Evolutionary conservation across 495 filamentous ascomycete species (phyloP).

Genomic region (Neurospora tetrasperma): DNA sequence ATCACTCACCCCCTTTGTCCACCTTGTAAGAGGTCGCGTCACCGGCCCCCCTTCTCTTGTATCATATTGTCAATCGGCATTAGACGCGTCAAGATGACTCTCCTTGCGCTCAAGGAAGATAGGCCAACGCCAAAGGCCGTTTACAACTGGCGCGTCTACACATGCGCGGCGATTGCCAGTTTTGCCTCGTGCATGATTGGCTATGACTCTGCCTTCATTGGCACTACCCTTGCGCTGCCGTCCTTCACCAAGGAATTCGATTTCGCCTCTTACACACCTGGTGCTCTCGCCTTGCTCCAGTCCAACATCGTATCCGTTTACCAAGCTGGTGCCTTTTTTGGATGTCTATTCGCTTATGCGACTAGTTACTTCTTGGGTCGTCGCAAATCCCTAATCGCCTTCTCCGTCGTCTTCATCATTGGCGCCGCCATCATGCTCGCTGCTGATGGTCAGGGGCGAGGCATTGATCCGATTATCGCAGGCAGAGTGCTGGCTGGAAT

Average conservation of each 20-base stretch:
- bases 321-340: conserved; percentile 60
- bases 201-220: conserved; percentile 63
- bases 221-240: conserved; percentile 51
- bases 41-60: neutral
- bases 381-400: conserved; percentile 43
- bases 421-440: conserved; percentile 56
- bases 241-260: conserved; percentile 52
- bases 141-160: conserved; percentile 69
- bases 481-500: conserved; percentile 45
- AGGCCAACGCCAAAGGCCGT: conserved; percentile 53
- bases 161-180: conserved; percentile 49
- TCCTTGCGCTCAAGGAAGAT: conserved; percentile 53
- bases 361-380: conserved; percentile 49
- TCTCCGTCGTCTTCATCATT: conserved; percentile 47
- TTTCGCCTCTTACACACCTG: conserved; percentile 31
- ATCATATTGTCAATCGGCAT: neutral
- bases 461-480: conserved; percentile 50
- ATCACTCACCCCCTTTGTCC: neutral
- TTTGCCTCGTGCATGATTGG: conserved; percentile 66
- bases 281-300: conserved; percentile 39
- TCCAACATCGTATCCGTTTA: conserved; percentile 62
- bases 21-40: neutral
- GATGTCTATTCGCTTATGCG: conserved; percentile 50
- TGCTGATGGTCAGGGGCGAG: conserved; percentile 39
- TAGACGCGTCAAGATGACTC: conserved; percentile 36